Evolutionary conservation across 305 asterid genomes (phyloP).

Genomic region (Fraxinus paxiana): DNA sequence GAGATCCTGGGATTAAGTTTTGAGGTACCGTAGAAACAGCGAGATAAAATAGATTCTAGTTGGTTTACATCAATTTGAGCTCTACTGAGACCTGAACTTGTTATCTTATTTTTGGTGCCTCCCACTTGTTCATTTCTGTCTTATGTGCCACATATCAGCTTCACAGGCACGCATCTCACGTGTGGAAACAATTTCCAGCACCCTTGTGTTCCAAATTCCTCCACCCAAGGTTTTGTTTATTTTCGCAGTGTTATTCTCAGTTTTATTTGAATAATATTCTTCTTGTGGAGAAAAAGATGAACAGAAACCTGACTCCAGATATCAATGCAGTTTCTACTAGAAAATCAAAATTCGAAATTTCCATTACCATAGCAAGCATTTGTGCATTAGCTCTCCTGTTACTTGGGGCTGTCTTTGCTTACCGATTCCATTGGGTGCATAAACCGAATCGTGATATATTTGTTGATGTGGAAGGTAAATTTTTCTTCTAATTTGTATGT

Average conservation of each 20-base stretch:
- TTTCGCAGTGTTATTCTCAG: not conserved
- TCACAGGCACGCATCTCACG: slow-evolving; percentile 59
- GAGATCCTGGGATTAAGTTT: not conserved
- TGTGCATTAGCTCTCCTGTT: slow-evolving; percentile 56
- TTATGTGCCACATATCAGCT: slow-evolving; percentile 40
- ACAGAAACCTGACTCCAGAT: slow-evolving; percentile 6
- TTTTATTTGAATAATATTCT: not conserved
- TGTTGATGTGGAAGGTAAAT: slow-evolving; percentile 65
- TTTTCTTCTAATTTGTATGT: not conserved
- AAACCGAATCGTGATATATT: slow-evolving; percentile 42
- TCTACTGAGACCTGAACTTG: not conserved
- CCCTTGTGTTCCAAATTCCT: slow-evolving; percentile 66
- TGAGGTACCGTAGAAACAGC: not conserved
- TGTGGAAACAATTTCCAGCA: slow-evolving; percentile 59
- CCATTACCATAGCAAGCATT: slow-evolving; percentile 51
- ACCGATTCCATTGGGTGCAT: slow-evolving; percentile 34
- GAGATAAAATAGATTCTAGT: not conserved
- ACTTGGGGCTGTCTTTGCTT: slow-evolving; percentile 50
- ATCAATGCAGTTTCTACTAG: slow-evolving; percentile 45
- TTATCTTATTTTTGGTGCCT: not conserved
- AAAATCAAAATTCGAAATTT: slow-evolving; percentile 50
- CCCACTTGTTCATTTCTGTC: slow-evolving; percentile 11
- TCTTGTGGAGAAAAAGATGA: not conserved
- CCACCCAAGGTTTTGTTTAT: slow-evolving; percentile 45
- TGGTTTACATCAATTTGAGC: not conserved